Evolutionary conservation across 2,329 filamentous ascomycete species (phyloP).

Genomic region (Fusarium piperis): DNA sequence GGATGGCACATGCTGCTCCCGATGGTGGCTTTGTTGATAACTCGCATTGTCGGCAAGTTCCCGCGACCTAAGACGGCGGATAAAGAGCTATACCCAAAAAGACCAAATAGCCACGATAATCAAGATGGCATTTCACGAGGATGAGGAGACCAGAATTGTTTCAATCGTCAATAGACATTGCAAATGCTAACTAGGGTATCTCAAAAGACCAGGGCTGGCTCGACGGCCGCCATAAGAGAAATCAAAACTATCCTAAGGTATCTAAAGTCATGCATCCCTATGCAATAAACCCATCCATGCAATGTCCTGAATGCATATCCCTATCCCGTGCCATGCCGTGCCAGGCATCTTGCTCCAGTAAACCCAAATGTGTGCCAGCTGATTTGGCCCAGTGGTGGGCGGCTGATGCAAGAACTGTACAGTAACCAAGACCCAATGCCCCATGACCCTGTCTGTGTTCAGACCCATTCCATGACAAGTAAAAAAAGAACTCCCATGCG

Average conservation of each 20-base stretch:
- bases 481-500: slow-evolving; percentile 27
- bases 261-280: slow-evolving; percentile 26
- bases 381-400: slow-evolving; percentile 32
- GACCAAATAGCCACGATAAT: slow-evolving; percentile 2
- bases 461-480: slow-evolving; percentile 10
- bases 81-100: not conserved
- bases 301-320: slow-evolving; percentile 22
- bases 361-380: slow-evolving; percentile 30
- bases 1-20: slow-evolving; percentile 14
- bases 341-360: slow-evolving; percentile 18
- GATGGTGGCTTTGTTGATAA: slow-evolving; percentile 3
- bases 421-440: slow-evolving; percentile 7
- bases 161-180: slow-evolving; percentile 15
- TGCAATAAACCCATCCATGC: slow-evolving; percentile 5
- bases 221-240: slow-evolving; percentile 15
- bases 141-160: not conserved
- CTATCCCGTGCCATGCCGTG: not conserved
- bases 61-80: not conserved
- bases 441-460: slow-evolving; percentile 4
- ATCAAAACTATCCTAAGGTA: slow-evolving; percentile 37
- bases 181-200: slow-evolving; percentile 36
- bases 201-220: slow-evolving; percentile 32
- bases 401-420: slow-evolving; percentile 30
- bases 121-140: slow-evolving; percentile 21
- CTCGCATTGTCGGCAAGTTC: slow-evolving; percentile 10